phyloP scores from a whole-genome alignment of 176 grass and related monocot species.

The Pontederia paniculata region DNA sequence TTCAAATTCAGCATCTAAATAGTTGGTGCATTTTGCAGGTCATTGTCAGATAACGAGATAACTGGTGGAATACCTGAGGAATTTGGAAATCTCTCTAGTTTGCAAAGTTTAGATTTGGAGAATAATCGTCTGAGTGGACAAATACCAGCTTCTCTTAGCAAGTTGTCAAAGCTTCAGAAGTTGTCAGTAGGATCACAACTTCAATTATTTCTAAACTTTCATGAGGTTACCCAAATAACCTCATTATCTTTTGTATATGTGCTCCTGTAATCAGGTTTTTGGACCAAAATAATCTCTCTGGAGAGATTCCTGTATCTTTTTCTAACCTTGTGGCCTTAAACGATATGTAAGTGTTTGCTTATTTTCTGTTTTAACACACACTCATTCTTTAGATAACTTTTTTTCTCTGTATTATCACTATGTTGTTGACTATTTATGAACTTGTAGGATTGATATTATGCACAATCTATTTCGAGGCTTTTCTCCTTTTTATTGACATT shows the following conservation, averaged over 20 bases:
- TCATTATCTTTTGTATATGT: not conserved
- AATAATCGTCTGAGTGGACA: constrained; percentile 53
- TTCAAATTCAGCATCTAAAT: constrained; percentile 8
- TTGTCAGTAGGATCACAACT: constrained; percentile 44
- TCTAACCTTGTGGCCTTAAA: constrained; percentile 12
- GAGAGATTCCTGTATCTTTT: constrained; percentile 14
- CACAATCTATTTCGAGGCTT: not conserved
- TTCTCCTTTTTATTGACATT: constrained; percentile 25
- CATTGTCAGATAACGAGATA: constrained; percentile 56
- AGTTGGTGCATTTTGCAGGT: constrained; percentile 29
- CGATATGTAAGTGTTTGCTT: constrained; percentile 13
- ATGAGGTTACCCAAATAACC: not conserved
- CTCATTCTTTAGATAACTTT: not conserved
- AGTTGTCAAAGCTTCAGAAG: constrained; percentile 48
- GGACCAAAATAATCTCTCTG: constrained; percentile 15
- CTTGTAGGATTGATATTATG: not conserved
- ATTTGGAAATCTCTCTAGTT: constrained; percentile 58
- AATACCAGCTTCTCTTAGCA: constrained; percentile 56
- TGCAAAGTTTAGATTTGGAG: constrained; percentile 53
- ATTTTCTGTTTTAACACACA: not conserved
- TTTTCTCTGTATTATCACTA: not conserved
- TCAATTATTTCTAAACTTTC: not conserved
- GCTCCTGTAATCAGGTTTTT: constrained; percentile 4
- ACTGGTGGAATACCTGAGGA: constrained; percentile 64
- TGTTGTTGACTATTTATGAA: not conserved